A percentile compares a stretch with the other conserved stretches of the same genome.
Evolutionary conservation across 1,284 basidiomycete genomes (phyloP).

Genomic region (Pseudomicrostroma phylloplanum): DNA sequence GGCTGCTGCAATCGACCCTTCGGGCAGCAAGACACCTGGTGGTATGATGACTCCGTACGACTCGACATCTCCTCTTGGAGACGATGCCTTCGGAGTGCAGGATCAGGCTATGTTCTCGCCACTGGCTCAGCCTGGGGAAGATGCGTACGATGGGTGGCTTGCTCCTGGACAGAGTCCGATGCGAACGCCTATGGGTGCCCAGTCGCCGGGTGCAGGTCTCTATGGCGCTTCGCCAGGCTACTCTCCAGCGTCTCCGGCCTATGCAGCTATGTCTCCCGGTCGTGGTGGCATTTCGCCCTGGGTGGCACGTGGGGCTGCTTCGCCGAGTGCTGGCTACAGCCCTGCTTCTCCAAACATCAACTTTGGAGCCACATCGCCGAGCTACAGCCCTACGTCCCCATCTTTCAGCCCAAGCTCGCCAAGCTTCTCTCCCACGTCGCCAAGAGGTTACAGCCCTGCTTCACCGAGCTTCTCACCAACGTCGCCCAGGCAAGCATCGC

Average conservation of each 20-base stretch:
- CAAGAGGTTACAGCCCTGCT: slow-evolving; percentile 37
- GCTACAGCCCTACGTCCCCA: slow-evolving; percentile 58
- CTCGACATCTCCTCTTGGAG: slow-evolving; percentile 67
- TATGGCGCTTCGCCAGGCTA: slow-evolving; percentile 25
- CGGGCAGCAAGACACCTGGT: slow-evolving; percentile 44
- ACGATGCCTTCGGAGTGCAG: slow-evolving; percentile 58
- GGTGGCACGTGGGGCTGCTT: slow-evolving; percentile 14
- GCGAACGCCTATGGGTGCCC: slow-evolving; percentile 46
- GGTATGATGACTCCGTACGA: slow-evolving; percentile 54
- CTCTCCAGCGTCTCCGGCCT: slow-evolving; percentile 37
- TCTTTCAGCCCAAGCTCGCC: slow-evolving; percentile 42
- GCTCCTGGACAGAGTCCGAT: slow-evolving; percentile 73
- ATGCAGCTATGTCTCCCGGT: slow-evolving; percentile 18
- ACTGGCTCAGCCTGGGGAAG: slow-evolving; percentile 74
- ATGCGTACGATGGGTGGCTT: slow-evolving; percentile 62
- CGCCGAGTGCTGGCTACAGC: slow-evolving; percentile 37
- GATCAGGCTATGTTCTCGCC: slow-evolving; percentile 89
- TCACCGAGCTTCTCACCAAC: slow-evolving; percentile 70
- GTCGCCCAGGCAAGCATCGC: slow-evolving; percentile 53
- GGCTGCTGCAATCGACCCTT: slow-evolving; percentile 26
- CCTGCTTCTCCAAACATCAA: slow-evolving; percentile 51
- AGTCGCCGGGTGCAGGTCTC: slow-evolving; percentile 27
- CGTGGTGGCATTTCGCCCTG: slow-evolving; percentile 10
- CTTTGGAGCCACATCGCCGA: slow-evolving; percentile 61
- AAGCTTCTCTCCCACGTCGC: slow-evolving; percentile 43